phyloP scores from a whole-genome alignment of 2,329 filamentous ascomycete genomes.

The Aspergillus latus region DNA sequence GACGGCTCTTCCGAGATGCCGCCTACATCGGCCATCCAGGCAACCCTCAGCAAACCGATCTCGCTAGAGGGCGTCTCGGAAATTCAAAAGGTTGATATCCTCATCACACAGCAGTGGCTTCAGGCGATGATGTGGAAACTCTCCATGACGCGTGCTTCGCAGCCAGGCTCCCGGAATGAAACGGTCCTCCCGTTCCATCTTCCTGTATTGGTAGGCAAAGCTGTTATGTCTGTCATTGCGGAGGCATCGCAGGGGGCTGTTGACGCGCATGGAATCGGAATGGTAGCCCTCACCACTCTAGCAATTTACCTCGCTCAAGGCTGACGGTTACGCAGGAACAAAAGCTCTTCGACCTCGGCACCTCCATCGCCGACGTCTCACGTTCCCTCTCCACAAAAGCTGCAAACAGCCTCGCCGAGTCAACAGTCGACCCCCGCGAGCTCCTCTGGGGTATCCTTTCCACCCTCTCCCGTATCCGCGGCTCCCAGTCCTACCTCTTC shows the following conservation, averaged over 20 bases:
- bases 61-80: conserved; percentile 60
- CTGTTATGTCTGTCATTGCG: conserved; percentile 65
- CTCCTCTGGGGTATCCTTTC: conserved; percentile 41
- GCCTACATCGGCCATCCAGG: conserved; percentile 48
- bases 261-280: conserved; percentile 71
- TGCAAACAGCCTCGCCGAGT: conserved; percentile 31
- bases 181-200: conserved; percentile 64
- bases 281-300: conserved; percentile 57
- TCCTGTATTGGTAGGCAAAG: conserved; percentile 62
- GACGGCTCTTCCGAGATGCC: conserved; percentile 32
- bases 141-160: conserved; percentile 65
- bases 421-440: conserved; percentile 33
- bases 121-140: conserved; percentile 71
- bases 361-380: conserved; percentile 36
- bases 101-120: conserved; percentile 71
- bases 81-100: conserved; percentile 67
- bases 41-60: conserved; percentile 53
- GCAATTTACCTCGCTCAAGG: neutral
- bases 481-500: conserved; percentile 40
- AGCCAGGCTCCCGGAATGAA: conserved; percentile 55
- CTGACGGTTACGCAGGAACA: conserved; percentile 32
- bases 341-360: conserved; percentile 39
- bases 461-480: conserved; percentile 39
- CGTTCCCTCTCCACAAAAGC: conserved; percentile 32
- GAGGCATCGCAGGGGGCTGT: conserved; percentile 73